Conservation (phyloP, 176 grass and related monocot genomes). For the Guadua angustifolia region DNA sequence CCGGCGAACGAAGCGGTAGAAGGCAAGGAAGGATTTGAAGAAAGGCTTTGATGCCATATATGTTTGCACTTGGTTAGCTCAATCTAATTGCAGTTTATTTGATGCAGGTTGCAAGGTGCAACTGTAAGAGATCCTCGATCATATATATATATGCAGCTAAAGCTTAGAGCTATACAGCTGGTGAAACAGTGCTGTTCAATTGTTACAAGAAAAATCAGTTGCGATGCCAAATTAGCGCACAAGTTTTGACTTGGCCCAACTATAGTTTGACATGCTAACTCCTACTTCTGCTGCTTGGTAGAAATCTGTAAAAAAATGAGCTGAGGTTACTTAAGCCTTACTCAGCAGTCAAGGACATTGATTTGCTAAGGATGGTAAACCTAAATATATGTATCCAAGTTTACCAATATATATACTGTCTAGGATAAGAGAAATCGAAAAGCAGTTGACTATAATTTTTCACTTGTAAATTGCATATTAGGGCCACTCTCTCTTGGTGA, state of each 20-base stretch:
- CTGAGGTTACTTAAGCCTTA: conserved; percentile 28
- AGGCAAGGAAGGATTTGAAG: conserved; percentile 51
- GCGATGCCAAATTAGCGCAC: conserved; percentile 39
- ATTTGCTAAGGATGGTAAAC: conserved; percentile 32
- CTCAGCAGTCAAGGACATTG: conserved; percentile 19
- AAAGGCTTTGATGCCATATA: conserved; percentile 53
- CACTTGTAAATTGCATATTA: not conserved
- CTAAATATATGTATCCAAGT: conserved; percentile 2
- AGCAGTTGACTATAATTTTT: conserved; percentile 28
- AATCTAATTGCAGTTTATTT: conserved; percentile 23
- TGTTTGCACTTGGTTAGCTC: conserved; percentile 31
- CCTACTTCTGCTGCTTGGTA: conserved; percentile 28
- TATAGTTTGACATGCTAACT: conserved; percentile 30
- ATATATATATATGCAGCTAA: conserved; percentile 37
- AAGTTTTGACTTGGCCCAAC: conserved; percentile 26
- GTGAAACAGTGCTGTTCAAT: conserved; percentile 22
- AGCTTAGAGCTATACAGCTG: not conserved
- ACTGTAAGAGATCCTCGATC: not conserved
- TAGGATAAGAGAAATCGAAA: conserved; percentile 35
- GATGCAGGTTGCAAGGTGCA: conserved; percentile 44
- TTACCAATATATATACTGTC: conserved; percentile 22
- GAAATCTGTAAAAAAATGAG: not conserved
- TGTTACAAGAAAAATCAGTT: conserved; percentile 41
- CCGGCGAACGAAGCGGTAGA: conserved; percentile 47
- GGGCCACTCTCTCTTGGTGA: not conserved